These are phyloP conservation scores for Deakozyma indianensis DNA, from an alignment of 805 yeast species.

Conservation along the genomic window DNA sequence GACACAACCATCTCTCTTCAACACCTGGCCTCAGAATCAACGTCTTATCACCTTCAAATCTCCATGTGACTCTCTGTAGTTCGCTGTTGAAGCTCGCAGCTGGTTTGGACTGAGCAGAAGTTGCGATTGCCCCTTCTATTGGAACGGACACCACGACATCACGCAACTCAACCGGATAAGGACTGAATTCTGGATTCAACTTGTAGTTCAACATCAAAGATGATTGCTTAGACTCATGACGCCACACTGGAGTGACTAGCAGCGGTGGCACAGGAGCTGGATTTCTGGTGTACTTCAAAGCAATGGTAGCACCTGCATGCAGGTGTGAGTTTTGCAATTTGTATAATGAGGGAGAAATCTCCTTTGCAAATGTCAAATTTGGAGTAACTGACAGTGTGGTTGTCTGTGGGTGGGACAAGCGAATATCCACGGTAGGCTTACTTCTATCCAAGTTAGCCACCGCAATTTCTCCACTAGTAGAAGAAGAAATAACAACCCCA, in stretches of 20 bases:
- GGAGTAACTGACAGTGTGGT: slow-evolving; percentile 33
- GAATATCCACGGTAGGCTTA: slow-evolving; percentile 12
- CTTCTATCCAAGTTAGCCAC: slow-evolving; percentile 32
- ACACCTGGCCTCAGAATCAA: slow-evolving; percentile 16
- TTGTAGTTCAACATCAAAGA: slow-evolving; percentile 65
- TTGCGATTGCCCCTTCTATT: slow-evolving; percentile 39
- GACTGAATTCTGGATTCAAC: slow-evolving; percentile 34
- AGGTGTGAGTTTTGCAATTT: slow-evolving; percentile 4
- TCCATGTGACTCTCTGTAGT: slow-evolving; percentile 77
- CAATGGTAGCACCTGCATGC: slow-evolving; percentile 40
- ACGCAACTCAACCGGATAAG: slow-evolving; percentile 32
- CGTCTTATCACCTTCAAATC: slow-evolving; percentile 27
- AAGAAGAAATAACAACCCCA: slow-evolving; percentile 45
- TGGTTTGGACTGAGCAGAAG: slow-evolving; percentile 78
- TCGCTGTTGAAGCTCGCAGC: slow-evolving; percentile 84
- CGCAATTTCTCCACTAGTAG: slow-evolving; percentile 55
- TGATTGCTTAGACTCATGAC: slow-evolving; percentile 71
- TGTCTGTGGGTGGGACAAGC: slow-evolving; percentile 13
- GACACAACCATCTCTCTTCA: slow-evolving; percentile 58
- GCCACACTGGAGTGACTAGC: slow-evolving; percentile 72
- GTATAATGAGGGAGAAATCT: slow-evolving; percentile 4
- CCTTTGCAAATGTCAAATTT: slow-evolving; percentile 23
- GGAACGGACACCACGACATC: slow-evolving; percentile 50
- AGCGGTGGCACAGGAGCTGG: slow-evolving; percentile 42
- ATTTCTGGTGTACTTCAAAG: slow-evolving; percentile 53